Percentiles rank a stretch among this genome's conserved stretches.
These are phyloP conservation scores for Beauveria caledonica DNA, from an alignment of 2,329 filamentous ascomycete species.

Conservation along the genomic window DNA sequence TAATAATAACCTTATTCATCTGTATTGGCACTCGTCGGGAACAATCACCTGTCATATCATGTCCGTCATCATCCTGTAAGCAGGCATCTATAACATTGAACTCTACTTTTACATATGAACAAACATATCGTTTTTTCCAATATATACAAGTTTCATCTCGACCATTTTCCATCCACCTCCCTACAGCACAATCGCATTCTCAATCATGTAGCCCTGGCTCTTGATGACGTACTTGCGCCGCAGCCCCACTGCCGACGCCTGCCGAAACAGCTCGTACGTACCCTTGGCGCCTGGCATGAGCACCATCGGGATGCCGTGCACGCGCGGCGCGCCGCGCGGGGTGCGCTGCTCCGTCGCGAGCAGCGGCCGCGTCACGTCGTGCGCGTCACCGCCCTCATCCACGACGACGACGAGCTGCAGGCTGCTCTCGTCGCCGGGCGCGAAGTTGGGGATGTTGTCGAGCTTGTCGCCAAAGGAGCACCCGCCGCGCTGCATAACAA, in stretches of 20 bases:
- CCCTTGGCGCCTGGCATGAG: slow-evolving; percentile 66
- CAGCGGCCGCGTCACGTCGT: slow-evolving; percentile 50
- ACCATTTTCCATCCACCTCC: not conserved
- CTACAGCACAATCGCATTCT: slow-evolving; percentile 61
- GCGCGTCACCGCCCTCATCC: slow-evolving; percentile 31
- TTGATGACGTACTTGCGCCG: slow-evolving; percentile 71
- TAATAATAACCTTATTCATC: too few relatives aligned
- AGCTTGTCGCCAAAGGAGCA: slow-evolving; percentile 83
- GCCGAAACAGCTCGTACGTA: slow-evolving; percentile 51
- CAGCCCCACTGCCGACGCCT: slow-evolving; percentile 62
- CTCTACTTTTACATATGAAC: too few relatives aligned
- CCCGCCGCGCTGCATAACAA: slow-evolving; percentile 72
- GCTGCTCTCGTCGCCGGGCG: slow-evolving; percentile 18
- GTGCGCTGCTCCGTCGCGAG: slow-evolving; percentile 69
- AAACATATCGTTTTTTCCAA: not conserved
- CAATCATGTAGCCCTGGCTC: slow-evolving; percentile 71
- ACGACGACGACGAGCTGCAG: slow-evolving; percentile 80
- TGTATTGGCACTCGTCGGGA: too few relatives aligned
- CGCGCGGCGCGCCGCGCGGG: slow-evolving; percentile 57
- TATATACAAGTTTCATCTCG: not conserved
- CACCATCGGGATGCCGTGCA: slow-evolving; percentile 70
- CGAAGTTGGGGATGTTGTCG: slow-evolving; percentile 71
- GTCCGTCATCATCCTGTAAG: too few relatives aligned
- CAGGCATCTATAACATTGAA: too few relatives aligned
- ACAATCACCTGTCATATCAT: too few relatives aligned